phyloP scores from a whole-genome alignment of 352 stramenopile species.

The Globisporangium lucens region DNA sequence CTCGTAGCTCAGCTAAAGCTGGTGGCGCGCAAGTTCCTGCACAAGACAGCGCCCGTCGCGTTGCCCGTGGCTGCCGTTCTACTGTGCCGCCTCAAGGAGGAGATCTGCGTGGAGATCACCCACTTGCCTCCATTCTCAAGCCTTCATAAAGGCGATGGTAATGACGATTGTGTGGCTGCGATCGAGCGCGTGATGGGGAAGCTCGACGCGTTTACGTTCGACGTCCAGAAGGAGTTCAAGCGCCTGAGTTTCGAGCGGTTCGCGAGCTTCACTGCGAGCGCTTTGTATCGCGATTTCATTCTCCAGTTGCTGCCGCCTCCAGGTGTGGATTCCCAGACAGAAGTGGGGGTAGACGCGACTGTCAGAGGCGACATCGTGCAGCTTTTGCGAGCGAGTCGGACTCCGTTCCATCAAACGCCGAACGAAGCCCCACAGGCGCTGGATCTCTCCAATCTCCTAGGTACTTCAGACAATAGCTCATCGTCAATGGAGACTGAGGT shows the following conservation, averaged over 20 bases:
- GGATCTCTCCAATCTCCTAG: constrained; percentile 15
- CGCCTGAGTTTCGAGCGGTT: constrained; percentile 43
- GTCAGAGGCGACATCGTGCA: constrained; percentile 28
- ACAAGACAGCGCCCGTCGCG: constrained; percentile 17
- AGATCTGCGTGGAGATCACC: constrained; percentile 21
- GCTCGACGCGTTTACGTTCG: constrained; percentile 31
- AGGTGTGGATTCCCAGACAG: background rate
- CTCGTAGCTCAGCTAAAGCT: constrained; percentile 22
- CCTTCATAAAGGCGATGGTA: constrained; percentile 11
- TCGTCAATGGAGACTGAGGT: background rate
- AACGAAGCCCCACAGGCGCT: constrained; percentile 15
- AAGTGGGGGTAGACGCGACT: background rate
- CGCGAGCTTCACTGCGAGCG: constrained; percentile 39
- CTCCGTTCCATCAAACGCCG: constrained; percentile 59
- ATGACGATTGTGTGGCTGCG: background rate
- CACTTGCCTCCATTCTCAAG: constrained; percentile 7
- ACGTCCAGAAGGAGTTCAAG: constrained; percentile 47
- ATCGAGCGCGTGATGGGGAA: constrained; percentile 25
- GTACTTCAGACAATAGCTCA: background rate
- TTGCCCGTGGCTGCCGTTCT: constrained; percentile 21
- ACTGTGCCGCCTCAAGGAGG: constrained; percentile 26
- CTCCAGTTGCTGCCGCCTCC: background rate
- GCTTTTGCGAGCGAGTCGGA: constrained; percentile 40
- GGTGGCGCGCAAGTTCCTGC: constrained; percentile 28
- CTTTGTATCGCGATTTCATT: constrained; percentile 52